Evolutionary conservation across 768 basidiomycete genomes (phyloP).

Genomic region (Tricholoma flavovirens): DNA sequence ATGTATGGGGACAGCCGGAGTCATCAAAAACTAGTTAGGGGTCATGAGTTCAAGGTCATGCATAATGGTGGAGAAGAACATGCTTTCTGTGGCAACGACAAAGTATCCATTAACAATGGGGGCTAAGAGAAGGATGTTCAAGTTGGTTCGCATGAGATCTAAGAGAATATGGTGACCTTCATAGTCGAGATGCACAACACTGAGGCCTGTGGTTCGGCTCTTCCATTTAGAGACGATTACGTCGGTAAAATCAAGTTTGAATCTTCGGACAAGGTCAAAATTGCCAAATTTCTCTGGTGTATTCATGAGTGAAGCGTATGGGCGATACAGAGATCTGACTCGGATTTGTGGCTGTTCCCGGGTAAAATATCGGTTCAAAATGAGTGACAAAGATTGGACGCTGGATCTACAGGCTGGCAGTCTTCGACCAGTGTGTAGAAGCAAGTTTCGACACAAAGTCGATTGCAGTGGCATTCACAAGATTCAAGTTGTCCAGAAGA

Average conservation of each 20-base stretch:
- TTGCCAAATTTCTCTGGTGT: slow-evolving; percentile 52
- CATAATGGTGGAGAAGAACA: slow-evolving; percentile 1
- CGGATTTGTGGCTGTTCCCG: slow-evolving; percentile 7
- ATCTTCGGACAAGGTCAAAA: slow-evolving; percentile 74
- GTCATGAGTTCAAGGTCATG: slow-evolving; percentile 1
- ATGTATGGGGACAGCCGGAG: slow-evolving; percentile 90
- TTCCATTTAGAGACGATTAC: slow-evolving; percentile 84
- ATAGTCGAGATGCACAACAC: slow-evolving; percentile 86
- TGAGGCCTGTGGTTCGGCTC: slow-evolving; percentile 82
- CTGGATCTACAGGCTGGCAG: not conserved
- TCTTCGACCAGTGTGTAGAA: slow-evolving; percentile 10
- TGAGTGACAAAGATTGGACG: not conserved
- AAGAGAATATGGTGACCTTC: slow-evolving; percentile 49
- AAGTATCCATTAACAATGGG: slow-evolving; percentile 91
- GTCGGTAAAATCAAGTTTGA: slow-evolving; percentile 76
- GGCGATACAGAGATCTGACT: slow-evolving; percentile 4
- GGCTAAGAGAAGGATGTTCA: slow-evolving; percentile 36
- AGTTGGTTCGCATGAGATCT: slow-evolving; percentile 7
- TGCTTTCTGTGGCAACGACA: slow-evolving; percentile 86
- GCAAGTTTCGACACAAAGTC: slow-evolving; percentile 18
- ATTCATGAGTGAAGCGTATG: slow-evolving; percentile 23
- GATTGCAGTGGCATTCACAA: slow-evolving; percentile 33
- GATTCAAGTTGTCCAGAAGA: not conserved
- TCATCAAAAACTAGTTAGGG: slow-evolving; percentile 75
- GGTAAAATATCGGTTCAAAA: slow-evolving; percentile 3